Percentiles rank a stretch among this genome's conserved stretches.
phyloP scores from a whole-genome alignment of 805 yeast species.

The Teunomyces atbi region DNA sequence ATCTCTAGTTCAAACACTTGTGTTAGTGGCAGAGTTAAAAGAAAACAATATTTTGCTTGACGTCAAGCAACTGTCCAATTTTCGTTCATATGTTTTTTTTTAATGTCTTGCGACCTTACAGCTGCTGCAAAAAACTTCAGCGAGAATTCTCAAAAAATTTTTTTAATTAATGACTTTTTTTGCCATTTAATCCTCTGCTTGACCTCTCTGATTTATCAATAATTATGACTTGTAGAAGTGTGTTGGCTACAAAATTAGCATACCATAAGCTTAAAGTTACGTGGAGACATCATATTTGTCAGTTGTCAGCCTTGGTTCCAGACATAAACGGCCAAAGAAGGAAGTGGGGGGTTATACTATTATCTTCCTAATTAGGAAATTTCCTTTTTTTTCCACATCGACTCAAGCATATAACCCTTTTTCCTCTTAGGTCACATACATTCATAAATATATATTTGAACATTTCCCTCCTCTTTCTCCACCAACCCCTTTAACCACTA shows the following conservation, averaged over 20 bases:
- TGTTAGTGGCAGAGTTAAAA: neutral
- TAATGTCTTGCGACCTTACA: neutral
- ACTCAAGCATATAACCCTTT: neutral
- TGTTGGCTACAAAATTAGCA: no score
- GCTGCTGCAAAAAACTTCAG: neutral
- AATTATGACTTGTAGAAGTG: no score
- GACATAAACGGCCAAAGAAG: neutral
- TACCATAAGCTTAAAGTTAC: no score
- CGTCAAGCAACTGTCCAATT: neutral
- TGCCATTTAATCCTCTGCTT: neutral
- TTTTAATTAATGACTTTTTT: neutral
- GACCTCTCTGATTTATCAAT: neutral
- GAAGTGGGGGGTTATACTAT: neutral
- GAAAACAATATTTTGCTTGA: neutral
- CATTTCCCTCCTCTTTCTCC: neutral
- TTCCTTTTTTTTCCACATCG: conserved; percentile 2
- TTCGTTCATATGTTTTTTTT: neutral
- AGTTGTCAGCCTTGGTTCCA: neutral
- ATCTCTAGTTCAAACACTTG: neutral
- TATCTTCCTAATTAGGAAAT: conserved; percentile 6
- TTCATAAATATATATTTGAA: neutral
- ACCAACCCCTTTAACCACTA: neutral
- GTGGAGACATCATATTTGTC: neutral
- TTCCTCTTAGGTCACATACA: neutral
- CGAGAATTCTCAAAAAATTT: no score